These are phyloP conservation scores for Pseudoscleropodium purum DNA, from an alignment of 225 moss, liverwort and hornwort species.

Conservation along the genomic window DNA sequence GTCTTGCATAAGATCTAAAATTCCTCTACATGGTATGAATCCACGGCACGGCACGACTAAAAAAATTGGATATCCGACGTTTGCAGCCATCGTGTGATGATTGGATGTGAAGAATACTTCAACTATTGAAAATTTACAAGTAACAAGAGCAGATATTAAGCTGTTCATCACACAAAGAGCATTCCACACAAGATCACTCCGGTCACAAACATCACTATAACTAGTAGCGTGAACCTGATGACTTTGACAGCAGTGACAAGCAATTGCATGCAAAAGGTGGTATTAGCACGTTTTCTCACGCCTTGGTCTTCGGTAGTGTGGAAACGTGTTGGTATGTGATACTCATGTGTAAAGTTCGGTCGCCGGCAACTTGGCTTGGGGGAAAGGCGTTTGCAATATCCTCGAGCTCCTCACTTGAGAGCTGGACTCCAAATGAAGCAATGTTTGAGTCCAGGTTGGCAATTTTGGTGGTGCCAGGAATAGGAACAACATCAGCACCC, in stretches of 20 bases:
- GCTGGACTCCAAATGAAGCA: slow-evolving; percentile 19
- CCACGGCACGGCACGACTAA: not conserved
- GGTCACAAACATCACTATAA: not conserved
- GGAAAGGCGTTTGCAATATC: slow-evolving; percentile 44
- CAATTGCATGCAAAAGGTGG: not conserved
- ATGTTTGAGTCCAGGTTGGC: slow-evolving; percentile 53
- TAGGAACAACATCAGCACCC: slow-evolving; percentile 16
- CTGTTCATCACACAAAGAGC: not conserved
- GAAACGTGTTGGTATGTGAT: slow-evolving; percentile 22
- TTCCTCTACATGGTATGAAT: not conserved
- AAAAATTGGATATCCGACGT: not conserved
- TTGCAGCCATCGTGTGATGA: not conserved
- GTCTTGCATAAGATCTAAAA: not conserved
- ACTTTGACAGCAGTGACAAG: not conserved
- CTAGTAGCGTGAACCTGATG: not conserved
- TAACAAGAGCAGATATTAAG: not conserved
- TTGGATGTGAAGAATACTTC: not conserved
- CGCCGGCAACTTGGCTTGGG: slow-evolving; percentile 25
- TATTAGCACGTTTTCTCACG: not conserved
- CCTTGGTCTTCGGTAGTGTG: slow-evolving; percentile 9
- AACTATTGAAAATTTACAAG: not conserved
- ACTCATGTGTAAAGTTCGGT: slow-evolving; percentile 10
- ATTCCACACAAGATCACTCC: not conserved
- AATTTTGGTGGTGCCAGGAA: slow-evolving; percentile 41
- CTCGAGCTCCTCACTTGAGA: slow-evolving; percentile 34